Evolutionary conservation across 495 filamentous ascomycete species (phyloP).

Genomic region (Entonaema liquescens): DNA sequence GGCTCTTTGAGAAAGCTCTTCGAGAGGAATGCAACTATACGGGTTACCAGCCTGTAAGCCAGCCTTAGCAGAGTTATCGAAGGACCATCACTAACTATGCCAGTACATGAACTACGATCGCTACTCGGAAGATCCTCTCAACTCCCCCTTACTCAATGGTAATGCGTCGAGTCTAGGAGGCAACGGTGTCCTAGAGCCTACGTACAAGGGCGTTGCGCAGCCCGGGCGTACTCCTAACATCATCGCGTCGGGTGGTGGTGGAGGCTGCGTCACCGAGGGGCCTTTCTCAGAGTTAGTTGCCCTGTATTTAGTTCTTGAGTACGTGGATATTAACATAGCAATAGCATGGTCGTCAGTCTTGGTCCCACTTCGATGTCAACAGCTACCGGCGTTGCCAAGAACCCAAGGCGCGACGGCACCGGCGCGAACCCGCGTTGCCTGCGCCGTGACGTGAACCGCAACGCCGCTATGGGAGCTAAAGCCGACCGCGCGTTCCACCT

Average conservation of each 20-base stretch:
- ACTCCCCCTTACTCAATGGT: constrained; percentile 54
- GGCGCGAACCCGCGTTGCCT: constrained; percentile 54
- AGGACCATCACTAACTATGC: constrained; percentile 7
- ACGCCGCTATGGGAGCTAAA: constrained; percentile 58
- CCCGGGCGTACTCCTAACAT: constrained; percentile 41
- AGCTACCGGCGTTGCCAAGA: constrained; percentile 46
- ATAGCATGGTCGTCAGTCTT: constrained; percentile 53
- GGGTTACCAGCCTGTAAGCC: constrained; percentile 56
- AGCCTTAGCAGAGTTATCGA: neutral
- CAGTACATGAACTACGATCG: constrained; percentile 59
- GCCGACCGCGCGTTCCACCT: constrained; percentile 57
- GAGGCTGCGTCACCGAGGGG: constrained; percentile 67
- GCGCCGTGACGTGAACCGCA: constrained; percentile 61
- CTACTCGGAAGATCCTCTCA: constrained; percentile 48
- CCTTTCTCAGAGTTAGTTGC: constrained; percentile 60
- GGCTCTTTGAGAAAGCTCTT: constrained; percentile 70
- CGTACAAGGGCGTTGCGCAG: constrained; percentile 46
- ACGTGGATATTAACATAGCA: constrained; percentile 16
- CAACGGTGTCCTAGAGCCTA: constrained; percentile 50
- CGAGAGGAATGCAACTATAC: constrained; percentile 74
- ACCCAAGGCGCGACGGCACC: constrained; percentile 44
- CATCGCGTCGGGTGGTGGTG: constrained; percentile 61
- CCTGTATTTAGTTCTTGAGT: neutral
- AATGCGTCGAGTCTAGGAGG: constrained; percentile 53
- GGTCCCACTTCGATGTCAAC: constrained; percentile 49